Base-by-base conservation (phyloP, 2,329 filamentous ascomycete genomes). In the Talaromyces sp. region DNA sequence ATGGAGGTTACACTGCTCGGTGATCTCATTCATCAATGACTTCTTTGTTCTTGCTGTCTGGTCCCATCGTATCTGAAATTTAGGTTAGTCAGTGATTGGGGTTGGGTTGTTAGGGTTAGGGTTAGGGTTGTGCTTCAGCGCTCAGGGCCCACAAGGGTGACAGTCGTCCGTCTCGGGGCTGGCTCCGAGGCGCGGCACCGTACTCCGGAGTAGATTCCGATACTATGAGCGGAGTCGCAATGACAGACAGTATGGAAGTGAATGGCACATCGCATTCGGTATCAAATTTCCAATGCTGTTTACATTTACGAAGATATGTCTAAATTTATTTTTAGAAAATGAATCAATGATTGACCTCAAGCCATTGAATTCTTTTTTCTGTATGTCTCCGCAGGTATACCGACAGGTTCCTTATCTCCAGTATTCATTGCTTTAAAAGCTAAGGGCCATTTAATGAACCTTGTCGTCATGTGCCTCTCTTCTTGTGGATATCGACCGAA, bases 1-100 rank as follows among this genome's bases (percentile, higher is more conserved):
- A 92, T 73, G 89, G 89, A 60, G 88, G 88, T 54, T 90, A 90
- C 72, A 82, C 78, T 63, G 75, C 81, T 57, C 80, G 81, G 56
- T 87, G 58, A 56, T 18, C 16, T 12, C 18, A 36, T 55, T 54
- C 23, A 28, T 14, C 14, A 23, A 28, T 27, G 36, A 40, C 27
- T 52, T 5, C 28, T 27, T 28, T 52, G 16, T 16, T 54, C 31
- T 28, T 4, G n/a, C 18, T 33, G 51, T 16, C 27, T 12, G 18
- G 10, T 54, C 14, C 12, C 28, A 54, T 54, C 5, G 51, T 54
- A 4, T 14, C 9, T 28, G n/a, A n/a, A 52, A 28, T 1, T 28
- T 12, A 27, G 50, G 8, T 12, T 5, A 52, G 23, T 23, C 23
- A 23, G 23, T 23, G 23, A 23, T 23, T 23, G 23, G 50, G 10